Base-by-base conservation (phyloP, 2,329 filamentous ascomycete species). In the Whalleya microplaca region DNA sequence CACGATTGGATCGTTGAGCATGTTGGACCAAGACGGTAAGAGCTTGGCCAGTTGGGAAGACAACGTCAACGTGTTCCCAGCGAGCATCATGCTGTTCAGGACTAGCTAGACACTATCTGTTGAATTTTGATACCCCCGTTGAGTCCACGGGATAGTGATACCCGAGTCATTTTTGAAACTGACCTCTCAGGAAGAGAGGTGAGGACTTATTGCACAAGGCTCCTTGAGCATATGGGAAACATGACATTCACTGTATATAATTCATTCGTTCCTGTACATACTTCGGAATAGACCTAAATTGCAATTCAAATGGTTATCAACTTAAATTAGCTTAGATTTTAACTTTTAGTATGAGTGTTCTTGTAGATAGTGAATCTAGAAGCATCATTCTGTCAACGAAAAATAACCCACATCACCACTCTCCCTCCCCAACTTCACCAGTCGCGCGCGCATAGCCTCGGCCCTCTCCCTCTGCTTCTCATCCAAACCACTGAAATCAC, bases 331-430 rank as follows among this genome's bases (percentile, higher is more conserved):
- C 23, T 9, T 27, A 4, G 4, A 27, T 27, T 9, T 4, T 27
- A 27, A 9, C 23, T 27, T 27, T 27, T 27, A 4, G 23, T 27
- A 9, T 9, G 23, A 27, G 23, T 27, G 9, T 27, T 27, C 4
- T 9, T 4, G 3, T 37, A 5, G 3, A 37, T 12, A 16, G 32
- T 7, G 6, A 37, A 37, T 12, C 32, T 37, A 3, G 8, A 3
- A 12, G 3, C 27, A 48, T 76, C 69, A 86, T 18, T 81, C 85
- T 58, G 80, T 71, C 57, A 85, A 76, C 20, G 85, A 87, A n/a
- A n/a, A n/a, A 68, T 79, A 92, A 18, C 86, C 88, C 32, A 90
- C 84, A 62, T 86, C 78, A 20, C 80, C 82, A 66, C 79, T 83
- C 64, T 80, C 80, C 54, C 72, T 75, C 14, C 88, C 89, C 79